phyloP scores from a whole-genome alignment of 2,329 filamentous ascomycete genomes.

The Xylaria sp. region DNA sequence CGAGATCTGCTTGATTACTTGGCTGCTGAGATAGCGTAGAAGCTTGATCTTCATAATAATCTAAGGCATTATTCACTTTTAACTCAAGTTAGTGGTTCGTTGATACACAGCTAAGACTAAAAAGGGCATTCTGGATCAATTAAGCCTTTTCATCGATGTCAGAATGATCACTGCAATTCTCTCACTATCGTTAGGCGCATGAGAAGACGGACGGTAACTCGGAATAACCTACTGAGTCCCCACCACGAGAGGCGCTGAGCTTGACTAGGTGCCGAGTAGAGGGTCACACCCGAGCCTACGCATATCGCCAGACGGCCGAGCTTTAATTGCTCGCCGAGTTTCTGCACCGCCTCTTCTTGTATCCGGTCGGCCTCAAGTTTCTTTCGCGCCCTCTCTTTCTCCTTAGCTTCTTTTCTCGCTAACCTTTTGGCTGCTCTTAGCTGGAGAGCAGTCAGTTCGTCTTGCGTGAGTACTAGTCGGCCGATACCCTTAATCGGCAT shows the following conservation, averaged over 20 bases:
- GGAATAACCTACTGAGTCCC: slow-evolving; percentile 24
- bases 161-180: not conserved
- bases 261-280: slow-evolving; percentile 25
- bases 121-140: not conserved
- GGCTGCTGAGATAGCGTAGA: not conserved
- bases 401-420: not conserved
- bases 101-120: not conserved
- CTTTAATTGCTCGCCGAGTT: slow-evolving; percentile 23
- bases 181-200: not conserved
- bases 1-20: slow-evolving; percentile 5
- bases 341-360: slow-evolving; percentile 21
- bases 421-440: not conserved
- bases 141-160: not conserved
- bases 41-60: slow-evolving; percentile 33
- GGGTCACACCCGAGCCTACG: slow-evolving; percentile 32
- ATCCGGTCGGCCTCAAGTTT: slow-evolving; percentile 14
- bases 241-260: slow-evolving; percentile 32
- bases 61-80: slow-evolving; percentile 24
- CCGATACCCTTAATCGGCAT: not conserved
- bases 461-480: not conserved
- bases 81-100: not conserved
- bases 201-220: not conserved
- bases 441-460: not conserved
- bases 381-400: slow-evolving; percentile 7
- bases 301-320: slow-evolving; percentile 30